phyloP scores from a whole-genome alignment of 176 grass and related monocot genomes.

The Otatea glauca region DNA sequence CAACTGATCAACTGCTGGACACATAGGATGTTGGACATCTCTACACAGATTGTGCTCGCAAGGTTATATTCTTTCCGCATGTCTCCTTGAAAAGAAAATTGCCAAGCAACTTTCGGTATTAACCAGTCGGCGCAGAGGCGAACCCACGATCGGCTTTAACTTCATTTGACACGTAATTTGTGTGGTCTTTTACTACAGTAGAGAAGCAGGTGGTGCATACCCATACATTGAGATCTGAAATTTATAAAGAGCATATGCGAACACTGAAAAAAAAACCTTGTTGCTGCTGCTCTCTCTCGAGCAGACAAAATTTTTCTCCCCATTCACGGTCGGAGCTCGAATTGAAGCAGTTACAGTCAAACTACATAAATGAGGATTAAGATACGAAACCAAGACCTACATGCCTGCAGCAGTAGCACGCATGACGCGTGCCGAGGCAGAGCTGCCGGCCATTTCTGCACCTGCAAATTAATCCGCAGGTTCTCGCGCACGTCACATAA shows the following conservation, averaged over 20 bases:
- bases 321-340: background rate
- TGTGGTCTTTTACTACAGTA: background rate
- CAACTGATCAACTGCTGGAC: background rate
- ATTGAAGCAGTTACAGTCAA: slow-evolving; percentile 49
- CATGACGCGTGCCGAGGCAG: background rate
- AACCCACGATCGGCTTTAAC: background rate
- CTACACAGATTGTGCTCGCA: background rate
- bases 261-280: no score
- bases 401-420: background rate
- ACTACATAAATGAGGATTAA: slow-evolving; percentile 25
- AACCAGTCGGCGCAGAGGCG: background rate
- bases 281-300: background rate
- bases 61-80: background rate
- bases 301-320: slow-evolving; percentile 6
- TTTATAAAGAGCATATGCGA: background rate
- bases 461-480: background rate
- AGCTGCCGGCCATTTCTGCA: background rate
- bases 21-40: background rate
- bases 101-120: background rate
- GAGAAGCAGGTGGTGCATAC: background rate
- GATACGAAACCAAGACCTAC: background rate
- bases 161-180: no score
- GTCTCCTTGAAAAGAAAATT: background rate
- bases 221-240: background rate
- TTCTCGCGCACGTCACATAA: background rate